Base-by-base conservation (phyloP, 2,329 filamentous ascomycete genomes). In the Fusarium marasasianum region DNA sequence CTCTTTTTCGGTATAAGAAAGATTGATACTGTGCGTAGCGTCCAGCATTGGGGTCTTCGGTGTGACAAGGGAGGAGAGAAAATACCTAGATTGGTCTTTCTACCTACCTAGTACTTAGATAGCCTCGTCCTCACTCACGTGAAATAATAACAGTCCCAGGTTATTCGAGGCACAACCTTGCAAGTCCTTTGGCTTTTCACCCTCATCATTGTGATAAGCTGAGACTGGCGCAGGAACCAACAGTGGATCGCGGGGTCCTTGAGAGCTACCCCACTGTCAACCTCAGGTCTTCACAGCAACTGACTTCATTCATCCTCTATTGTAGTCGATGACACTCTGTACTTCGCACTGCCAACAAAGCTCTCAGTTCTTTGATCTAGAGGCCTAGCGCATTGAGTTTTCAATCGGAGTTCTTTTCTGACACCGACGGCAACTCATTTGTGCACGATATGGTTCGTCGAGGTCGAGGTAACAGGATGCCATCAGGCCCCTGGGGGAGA, bases 401-500 rank as follows among this genome's bases (percentile, higher is more conserved):
- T 15, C 13, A 29, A 26, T 13, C 15, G 31, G 22, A 43, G 33
- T 20, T 26, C 24, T 56, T 38, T 53, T 33, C 31, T 29, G 35
- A 43, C 26, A 18, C 29, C 37, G 12, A 35, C 18, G 54, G 29
- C 20, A 43, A n/a, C 41, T 26, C 38, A 45, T 38, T 61, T 38
- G 54, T 64, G 63, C 51, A 59, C 58, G 66, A 66, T 26, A 81
- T 81, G 80, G 74, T 76, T 44, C 75, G 75, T 41, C 79, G 78
- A 78, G 79, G 75, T n/a, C 79, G 79, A 78, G 79, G 80, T 47
- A 79, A 74, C 50, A 81, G 79, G 55, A 72, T 76, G 22, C 72
- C 80, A 15, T 89, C 90, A 54, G 87, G 87, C 57, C 87, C 89
- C 75, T 94, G 92, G 91, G 90, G 89, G 68, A 88, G 93, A 72